phyloP scores from a whole-genome alignment of 495 filamentous ascomycete genomes.

The Xylaria longipes region DNA sequence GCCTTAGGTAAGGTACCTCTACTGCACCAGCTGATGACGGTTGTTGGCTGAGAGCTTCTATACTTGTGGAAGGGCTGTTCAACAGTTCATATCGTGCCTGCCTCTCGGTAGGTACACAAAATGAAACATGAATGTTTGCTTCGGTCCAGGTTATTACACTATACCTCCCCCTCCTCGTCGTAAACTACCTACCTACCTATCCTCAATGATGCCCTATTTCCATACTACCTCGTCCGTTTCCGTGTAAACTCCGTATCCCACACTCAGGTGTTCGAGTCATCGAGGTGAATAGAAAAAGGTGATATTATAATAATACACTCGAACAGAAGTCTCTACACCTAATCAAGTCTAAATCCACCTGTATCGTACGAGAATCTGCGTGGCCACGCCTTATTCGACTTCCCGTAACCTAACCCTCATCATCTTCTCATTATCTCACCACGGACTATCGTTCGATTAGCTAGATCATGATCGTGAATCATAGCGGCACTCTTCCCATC shows the following conservation, averaged over 20 bases:
- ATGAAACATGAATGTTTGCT: neutral
- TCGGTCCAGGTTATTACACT: neutral
- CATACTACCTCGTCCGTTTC: neutral
- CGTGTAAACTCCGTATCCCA: neutral
- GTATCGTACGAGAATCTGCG: constrained; percentile 22
- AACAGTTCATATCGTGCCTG: neutral
- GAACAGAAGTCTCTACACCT: neutral
- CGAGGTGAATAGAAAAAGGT: neutral
- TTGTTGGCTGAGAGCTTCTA: too few species aligned
- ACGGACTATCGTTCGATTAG: neutral
- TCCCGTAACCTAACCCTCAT: constrained; percentile 19
- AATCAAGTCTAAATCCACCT: constrained; percentile 13
- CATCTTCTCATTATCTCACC: neutral
- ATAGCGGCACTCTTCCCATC: constrained; percentile 25
- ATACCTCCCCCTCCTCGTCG: neutral
- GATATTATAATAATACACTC: neutral
- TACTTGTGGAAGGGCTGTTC: too few species aligned
- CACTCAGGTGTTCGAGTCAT: neutral
- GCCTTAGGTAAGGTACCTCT: neutral
- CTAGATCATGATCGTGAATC: neutral
- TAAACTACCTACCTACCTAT: neutral
- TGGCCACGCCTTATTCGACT: constrained; percentile 2
- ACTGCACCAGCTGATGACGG: too few species aligned
- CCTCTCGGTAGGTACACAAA: neutral
- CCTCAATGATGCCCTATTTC: neutral